Base-by-base conservation (phyloP, 176 grass and related monocot genomes). In the Musa beccarii region DNA sequence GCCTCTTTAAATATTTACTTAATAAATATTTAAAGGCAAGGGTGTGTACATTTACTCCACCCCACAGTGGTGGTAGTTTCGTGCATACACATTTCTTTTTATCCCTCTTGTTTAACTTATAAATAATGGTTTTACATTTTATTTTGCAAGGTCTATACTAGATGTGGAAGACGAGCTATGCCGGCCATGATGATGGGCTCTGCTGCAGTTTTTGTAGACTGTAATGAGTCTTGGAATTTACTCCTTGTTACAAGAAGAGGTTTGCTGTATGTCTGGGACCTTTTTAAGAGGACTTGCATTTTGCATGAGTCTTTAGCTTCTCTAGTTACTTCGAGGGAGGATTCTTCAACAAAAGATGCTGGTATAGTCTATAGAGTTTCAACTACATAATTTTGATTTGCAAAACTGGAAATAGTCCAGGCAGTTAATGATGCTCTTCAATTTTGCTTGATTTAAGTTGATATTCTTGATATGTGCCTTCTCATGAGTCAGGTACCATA, bases 171-270 rank as follows among this genome's bases (percentile, higher is more conserved):
- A 70, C 86, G 90, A 81, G 83, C 89, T 78, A 88, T 98, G 84
- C 94, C 94, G 59, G 86, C 75, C 49, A 87, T 98, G 88, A 89
- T 98, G 88, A 86, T 94, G 82, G 95, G 95, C 28, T 98, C 95
- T 49, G 75, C 81, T 61, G 90, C 95, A 11, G 19, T 91, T 80
- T 98, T 93, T 87, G 93, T 98, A 72, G 95, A 98, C 21, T 93
- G 88, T 71, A 84, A 93, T 1, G 86, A 89, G 77, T 80, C 79
- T 65, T 98, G 95, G 90, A 88, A 86, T 63, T 78, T 98, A 69
- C 83, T 98, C 78, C 78, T 98, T 74, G 90, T 98, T 28, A 98
- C 95, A 82, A 93, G 78, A 55, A 89, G 84, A 79, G 95, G 95
- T 71, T 70, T 87, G 53, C 71, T 98, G 78, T 91, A 86, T 84